These are phyloP conservation scores for Phialocephala subalpina DNA, from an alignment of 2,329 filamentous ascomycete species.

Conservation along the genomic window DNA sequence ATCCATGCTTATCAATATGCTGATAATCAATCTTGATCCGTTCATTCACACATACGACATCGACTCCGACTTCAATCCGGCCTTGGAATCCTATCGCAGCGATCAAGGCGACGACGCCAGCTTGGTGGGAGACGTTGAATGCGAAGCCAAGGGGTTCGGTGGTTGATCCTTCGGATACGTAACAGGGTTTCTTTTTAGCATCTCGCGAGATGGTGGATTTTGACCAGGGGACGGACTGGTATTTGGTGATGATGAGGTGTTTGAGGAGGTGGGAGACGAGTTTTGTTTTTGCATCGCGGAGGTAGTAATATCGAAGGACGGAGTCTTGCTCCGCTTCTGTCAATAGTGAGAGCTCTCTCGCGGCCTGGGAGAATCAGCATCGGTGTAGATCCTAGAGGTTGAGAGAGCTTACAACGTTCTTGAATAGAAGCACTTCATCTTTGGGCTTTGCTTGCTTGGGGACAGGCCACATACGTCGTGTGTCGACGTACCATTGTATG, in stretches of 20 bases:
- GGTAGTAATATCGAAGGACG: conserved; percentile 69
- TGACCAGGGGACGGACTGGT: conserved; percentile 66
- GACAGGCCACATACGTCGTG: conserved; percentile 63
- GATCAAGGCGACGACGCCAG: conserved; percentile 74
- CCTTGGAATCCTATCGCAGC: conserved; percentile 48
- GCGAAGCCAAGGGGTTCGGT: conserved; percentile 46
- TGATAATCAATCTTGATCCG: conserved; percentile 67
- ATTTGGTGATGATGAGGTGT: conserved; percentile 70
- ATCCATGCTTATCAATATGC: conserved; percentile 66
- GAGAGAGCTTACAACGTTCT: conserved; percentile 35
- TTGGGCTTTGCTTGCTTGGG: conserved; percentile 45
- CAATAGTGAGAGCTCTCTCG: conserved; percentile 61
- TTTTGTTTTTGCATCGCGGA: conserved; percentile 77
- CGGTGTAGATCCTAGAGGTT: neutral
- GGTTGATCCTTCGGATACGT: conserved; percentile 34
- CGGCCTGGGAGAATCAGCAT: conserved; percentile 51
- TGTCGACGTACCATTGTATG: conserved; percentile 70
- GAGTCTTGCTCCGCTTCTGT: conserved; percentile 61
- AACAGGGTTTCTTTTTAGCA: conserved; percentile 53
- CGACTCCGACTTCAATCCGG: conserved; percentile 68
- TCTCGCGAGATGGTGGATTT: conserved; percentile 64
- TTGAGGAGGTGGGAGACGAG: conserved; percentile 79
- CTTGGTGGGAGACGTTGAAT: conserved; percentile 85
- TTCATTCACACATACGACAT: conserved; percentile 80
- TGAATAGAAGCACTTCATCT: conserved; percentile 47